Conservation (phyloP, 2,329 filamentous ascomycete genomes). For the Penicillium griseofulvum region DNA sequence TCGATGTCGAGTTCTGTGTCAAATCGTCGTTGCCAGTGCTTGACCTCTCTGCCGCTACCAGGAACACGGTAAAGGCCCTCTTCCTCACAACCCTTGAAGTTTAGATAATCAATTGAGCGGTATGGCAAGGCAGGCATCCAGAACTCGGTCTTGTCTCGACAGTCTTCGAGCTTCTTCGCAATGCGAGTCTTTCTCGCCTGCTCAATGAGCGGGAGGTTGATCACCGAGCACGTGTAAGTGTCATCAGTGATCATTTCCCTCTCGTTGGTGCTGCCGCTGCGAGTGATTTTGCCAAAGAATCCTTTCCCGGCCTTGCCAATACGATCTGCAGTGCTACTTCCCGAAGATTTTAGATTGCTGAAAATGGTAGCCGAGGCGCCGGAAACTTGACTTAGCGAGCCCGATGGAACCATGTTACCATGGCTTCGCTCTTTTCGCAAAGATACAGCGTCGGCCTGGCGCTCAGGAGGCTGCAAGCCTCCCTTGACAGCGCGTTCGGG, state of each 20-base stretch:
- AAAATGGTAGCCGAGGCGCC: slow-evolving; percentile 64
- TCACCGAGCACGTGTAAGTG: slow-evolving; percentile 78
- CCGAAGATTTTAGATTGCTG: slow-evolving; percentile 69
- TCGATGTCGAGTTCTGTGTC: slow-evolving; percentile 88
- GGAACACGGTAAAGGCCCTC: slow-evolving; percentile 92
- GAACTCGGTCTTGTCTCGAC: slow-evolving; percentile 92
- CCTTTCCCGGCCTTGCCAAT: slow-evolving; percentile 73
- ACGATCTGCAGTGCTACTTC: slow-evolving; percentile 69
- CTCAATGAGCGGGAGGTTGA: slow-evolving; percentile 81
- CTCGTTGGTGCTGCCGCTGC: slow-evolving; percentile 67
- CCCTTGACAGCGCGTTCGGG: slow-evolving; percentile 69
- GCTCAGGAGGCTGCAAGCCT: slow-evolving; percentile 62
- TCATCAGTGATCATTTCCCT: slow-evolving; percentile 72
- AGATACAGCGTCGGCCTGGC: slow-evolving; percentile 43
- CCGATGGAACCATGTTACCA: slow-evolving; percentile 44
- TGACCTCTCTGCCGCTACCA: slow-evolving; percentile 84
- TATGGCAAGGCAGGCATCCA: slow-evolving; percentile 98
- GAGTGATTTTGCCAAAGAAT: slow-evolving; percentile 73
- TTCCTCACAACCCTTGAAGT: slow-evolving; percentile 90
- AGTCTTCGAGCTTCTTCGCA: slow-evolving; percentile 81
- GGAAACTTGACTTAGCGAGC: slow-evolving; percentile 49
- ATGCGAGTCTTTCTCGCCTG: slow-evolving; percentile 90
- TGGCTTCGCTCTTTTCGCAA: slow-evolving; percentile 34
- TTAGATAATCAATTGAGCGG: slow-evolving; percentile 93
- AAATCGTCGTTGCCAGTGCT: slow-evolving; percentile 89